Conservation (phyloP, 2,329 filamentous ascomycete species). For the Fusarium torreyae region DNA sequence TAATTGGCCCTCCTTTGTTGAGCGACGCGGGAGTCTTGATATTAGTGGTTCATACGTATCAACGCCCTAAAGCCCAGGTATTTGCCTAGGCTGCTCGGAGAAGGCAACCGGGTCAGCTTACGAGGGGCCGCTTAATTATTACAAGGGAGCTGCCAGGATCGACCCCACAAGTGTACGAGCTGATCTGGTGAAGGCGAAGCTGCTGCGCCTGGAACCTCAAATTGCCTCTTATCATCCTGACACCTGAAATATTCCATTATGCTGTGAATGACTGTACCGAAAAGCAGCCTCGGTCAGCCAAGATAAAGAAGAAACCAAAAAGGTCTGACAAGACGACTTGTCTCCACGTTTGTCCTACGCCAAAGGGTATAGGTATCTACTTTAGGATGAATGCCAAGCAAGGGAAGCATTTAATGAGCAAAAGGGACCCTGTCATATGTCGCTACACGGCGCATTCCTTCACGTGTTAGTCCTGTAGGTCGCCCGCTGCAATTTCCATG, state of each 20-base stretch:
- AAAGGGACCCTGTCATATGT: conserved; percentile 35
- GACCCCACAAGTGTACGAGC: conserved; percentile 34
- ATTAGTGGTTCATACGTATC: conserved; percentile 24
- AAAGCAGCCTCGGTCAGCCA: not conserved
- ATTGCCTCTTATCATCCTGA: not conserved
- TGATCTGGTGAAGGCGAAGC: conserved; percentile 16
- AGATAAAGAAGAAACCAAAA: not conserved
- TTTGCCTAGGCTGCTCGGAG: conserved; percentile 31
- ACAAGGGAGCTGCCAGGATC: conserved; percentile 35
- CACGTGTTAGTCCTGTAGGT: conserved; percentile 34
- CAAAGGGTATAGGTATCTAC: conserved; percentile 4
- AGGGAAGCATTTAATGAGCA: conserved; percentile 33
- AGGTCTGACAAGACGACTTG: not conserved
- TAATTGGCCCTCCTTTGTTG: conserved; percentile 12
- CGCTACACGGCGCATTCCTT: conserved; percentile 34
- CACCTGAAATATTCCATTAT: not conserved
- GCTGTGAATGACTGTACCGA: not conserved
- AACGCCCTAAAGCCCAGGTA: conserved; percentile 14
- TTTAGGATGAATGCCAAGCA: conserved; percentile 37
- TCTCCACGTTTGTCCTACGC: not conserved
- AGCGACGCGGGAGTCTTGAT: conserved; percentile 14
- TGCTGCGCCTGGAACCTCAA: not conserved
- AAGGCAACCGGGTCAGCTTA: conserved; percentile 37
- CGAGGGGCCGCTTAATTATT: conserved; percentile 23
- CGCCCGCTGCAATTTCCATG: conserved; percentile 36